These are phyloP conservation scores for Cercospora nicotianae DNA, from an alignment of 2,329 filamentous ascomycete genomes.

Conservation along the genomic window DNA sequence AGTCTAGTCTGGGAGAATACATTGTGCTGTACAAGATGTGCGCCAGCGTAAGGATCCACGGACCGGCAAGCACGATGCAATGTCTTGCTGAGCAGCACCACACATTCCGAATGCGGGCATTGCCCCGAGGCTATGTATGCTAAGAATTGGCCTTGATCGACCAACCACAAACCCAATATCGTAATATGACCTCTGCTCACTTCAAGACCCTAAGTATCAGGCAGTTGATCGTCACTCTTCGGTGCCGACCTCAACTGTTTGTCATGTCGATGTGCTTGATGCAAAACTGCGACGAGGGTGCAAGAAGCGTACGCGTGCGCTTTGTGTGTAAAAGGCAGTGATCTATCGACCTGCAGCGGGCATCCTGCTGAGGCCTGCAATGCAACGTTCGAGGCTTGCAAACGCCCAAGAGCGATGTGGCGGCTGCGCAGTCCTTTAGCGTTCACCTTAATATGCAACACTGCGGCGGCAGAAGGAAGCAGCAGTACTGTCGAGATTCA, in stretches of 20 bases:
- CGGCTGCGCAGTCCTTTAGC: neutral
- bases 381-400: neutral
- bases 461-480: neutral
- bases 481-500: neutral
- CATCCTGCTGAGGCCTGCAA: neutral
- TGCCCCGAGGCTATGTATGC: conserved; percentile 13
- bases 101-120: conserved; percentile 2
- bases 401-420: neutral
- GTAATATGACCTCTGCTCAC: neutral
- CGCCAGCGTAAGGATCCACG: neutral
- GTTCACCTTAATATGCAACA: neutral
- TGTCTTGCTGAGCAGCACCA: neutral
- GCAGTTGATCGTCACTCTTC: conserved; percentile 8
- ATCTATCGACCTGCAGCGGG: neutral
- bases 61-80: conserved; percentile 1
- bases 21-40: neutral
- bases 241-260: conserved; percentile 3
- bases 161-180: conserved; percentile 11
- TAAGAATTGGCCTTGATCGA: conserved; percentile 15
- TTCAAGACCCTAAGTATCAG: neutral
- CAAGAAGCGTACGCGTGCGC: neutral
- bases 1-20: neutral
- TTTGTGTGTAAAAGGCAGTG: neutral
- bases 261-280: neutral
- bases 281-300: neutral